Evolutionary conservation across 805 yeast genomes (phyloP).

Genomic region (Zygoascus ofunaensis): DNA sequence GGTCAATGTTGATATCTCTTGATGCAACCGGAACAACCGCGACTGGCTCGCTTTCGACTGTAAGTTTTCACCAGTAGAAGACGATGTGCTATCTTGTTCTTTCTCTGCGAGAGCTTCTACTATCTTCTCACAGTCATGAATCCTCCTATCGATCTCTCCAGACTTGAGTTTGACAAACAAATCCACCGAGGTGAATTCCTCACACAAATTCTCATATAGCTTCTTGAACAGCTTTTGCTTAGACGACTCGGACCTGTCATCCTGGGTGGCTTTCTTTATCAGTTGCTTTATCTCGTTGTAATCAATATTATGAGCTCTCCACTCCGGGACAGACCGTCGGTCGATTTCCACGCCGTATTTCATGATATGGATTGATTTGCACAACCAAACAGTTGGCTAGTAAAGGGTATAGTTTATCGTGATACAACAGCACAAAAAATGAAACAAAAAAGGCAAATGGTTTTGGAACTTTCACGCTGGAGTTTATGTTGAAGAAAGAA

Average conservation of each 20-base stretch:
- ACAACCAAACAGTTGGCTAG: too few species aligned
- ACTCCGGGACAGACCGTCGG: slow-evolving; percentile 74
- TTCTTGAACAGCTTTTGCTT: slow-evolving; percentile 16
- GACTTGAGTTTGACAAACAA: slow-evolving; percentile 58
- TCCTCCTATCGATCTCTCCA: slow-evolving; percentile 56
- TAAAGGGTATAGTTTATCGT: too few species aligned
- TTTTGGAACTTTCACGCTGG: too few species aligned
- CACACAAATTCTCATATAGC: slow-evolving; percentile 38
- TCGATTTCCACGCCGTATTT: slow-evolving; percentile 76
- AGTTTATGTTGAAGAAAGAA: too few species aligned
- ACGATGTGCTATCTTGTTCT: slow-evolving; percentile 3
- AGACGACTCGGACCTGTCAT: neutral
- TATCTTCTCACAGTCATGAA: slow-evolving; percentile 32
- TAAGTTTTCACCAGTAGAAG: slow-evolving; percentile 1
- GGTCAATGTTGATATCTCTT: slow-evolving; percentile 37
- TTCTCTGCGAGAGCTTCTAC: slow-evolving; percentile 26
- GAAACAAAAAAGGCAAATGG: too few species aligned
- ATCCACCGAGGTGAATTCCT: slow-evolving; percentile 26
- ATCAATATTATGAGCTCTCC: slow-evolving; percentile 77
- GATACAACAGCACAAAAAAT: too few species aligned
- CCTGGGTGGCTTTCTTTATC: slow-evolving; percentile 48
- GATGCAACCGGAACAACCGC: slow-evolving; percentile 21
- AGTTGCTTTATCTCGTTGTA: slow-evolving; percentile 66
- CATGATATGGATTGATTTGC: too few species aligned
- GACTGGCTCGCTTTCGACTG: slow-evolving; percentile 18